These are phyloP conservation scores for Chaetomium sp. DNA, from an alignment of 2,329 filamentous ascomycete species.

Conservation along the genomic window DNA sequence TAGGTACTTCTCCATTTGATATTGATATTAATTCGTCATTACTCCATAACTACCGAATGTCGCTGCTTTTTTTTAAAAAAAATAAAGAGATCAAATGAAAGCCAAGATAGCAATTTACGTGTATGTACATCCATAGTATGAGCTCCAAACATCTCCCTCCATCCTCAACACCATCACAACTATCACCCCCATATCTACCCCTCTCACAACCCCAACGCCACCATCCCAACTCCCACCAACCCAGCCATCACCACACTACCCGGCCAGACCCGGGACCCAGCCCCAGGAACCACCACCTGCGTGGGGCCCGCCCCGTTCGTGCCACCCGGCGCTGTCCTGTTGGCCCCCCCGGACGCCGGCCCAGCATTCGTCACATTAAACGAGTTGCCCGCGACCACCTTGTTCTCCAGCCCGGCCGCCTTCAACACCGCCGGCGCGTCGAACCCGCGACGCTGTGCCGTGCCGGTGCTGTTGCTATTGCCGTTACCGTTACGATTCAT, in stretches of 20 bases:
- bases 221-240: conserved; percentile 1
- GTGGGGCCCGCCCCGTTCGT: background rate
- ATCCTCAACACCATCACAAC: background rate
- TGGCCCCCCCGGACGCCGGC: conserved; percentile 12
- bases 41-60: too few relatives aligned
- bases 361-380: conserved; percentile 35
- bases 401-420: conserved; percentile 27
- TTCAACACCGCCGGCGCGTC: conserved; percentile 27
- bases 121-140: too few relatives aligned
- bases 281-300: conserved; percentile 1
- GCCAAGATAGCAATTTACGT: too few relatives aligned
- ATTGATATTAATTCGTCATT: too few relatives aligned
- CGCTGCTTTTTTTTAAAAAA: too few relatives aligned
- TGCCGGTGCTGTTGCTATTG: too few relatives aligned
- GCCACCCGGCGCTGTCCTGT: background rate
- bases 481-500: too few relatives aligned
- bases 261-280: background rate
- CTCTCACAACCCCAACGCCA: conserved; percentile 7
- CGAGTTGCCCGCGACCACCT: conserved; percentile 33
- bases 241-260: conserved; percentile 1
- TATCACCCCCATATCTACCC: background rate
- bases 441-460: conserved; percentile 25
- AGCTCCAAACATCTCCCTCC: background rate
- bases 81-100: too few relatives aligned
- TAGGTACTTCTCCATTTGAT: too few relatives aligned